Evolutionary conservation across 306 rosid species (phyloP), one percentile per base, ranked within the genome.

Genomic region (Lathyrus aphaca): DNA sequence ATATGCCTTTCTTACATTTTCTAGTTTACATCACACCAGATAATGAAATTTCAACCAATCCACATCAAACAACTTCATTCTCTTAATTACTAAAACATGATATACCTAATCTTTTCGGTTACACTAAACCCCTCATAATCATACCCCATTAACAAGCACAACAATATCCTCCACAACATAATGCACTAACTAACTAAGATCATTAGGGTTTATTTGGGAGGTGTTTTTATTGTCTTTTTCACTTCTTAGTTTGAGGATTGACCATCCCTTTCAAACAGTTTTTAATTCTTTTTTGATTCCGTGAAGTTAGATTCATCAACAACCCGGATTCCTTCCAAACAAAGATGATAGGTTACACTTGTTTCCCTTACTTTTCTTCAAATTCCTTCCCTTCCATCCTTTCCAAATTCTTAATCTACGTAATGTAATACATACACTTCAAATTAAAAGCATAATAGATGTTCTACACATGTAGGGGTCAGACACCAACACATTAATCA

Each of bases 1-100:
- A 17, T 3, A 8, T 16, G 25, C 6, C 56, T 18, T 5, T 10
- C 14, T 19, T 51, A 45, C 37, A 64, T 3, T 21, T 68, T 8
- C 50, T 40, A 61, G 35, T 30, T 15, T 44, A 42, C 17, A 68
- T 4, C 1, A 17, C 66, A 53, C 6, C 37, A 18, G 10, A 40
- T 16, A 63, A 15, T 43, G 8, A 55, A 71, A 57, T 29, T 59
- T 49, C 69, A 75, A 43, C 39, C 3, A 16, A 27, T 64, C 13
- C 72, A 64, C 72, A 27, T 16, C 57, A 39, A 53, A 27, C 29
- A 16, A 4, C 46, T n/a, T 0, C 17, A 32, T 3, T 8, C 40
- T n/a, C 60, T 25, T 54, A 49, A 27, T 9, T 14, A 12, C 5
- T 12, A 39, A 58, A 50, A 42, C 15, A 40, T 16, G 6, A 18